Base-by-base conservation (phyloP, 805 yeast species). In the Clavispora santaluciae region DNA sequence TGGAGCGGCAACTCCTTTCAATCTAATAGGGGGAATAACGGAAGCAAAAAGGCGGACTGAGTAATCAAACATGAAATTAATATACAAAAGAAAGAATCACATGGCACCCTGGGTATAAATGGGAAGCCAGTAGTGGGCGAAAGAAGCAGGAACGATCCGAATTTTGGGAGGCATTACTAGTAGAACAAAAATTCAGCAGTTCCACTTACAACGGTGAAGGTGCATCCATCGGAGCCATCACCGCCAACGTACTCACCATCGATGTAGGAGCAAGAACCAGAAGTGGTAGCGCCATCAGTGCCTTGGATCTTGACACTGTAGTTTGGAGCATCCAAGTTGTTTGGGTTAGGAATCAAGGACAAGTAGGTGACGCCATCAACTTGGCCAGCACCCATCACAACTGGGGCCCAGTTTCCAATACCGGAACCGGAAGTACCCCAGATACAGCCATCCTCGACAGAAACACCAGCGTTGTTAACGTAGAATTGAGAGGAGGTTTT, bases 401-500 rank as follows among this genome's bases (percentile, higher is more conserved):
- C 72, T 51, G 88, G 88, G 39, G 88, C 86, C 86, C 87, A 83
- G 77, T 83, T 83, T 65, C 89, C 88, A 48, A 78, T 71, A 45
- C 75, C 78, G 29, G 78, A 64, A 39, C 79, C 77, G 9, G 70
- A 49, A 26, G 68, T 56, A 57, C 87, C 85, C 89, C 89, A 83
- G 51, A 79, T 60, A 70, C 89, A 83, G 41, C 88, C 88, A 43
- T 80, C 81, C 57, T 73, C 72, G 56, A 66, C 71, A 50, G 81
- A 70, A 36, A 82, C 83, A 68, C 89, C 89, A 30, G 87, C 87
- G 59, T 82, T 79, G 81, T 91, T 91, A 50, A 91, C 97, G 70
- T 91, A 91, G 79, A 87, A 93, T 75, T 91, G 99, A 48, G 96
- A 83, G 42, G 97, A 88, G 33, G 99, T 91, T 54, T 72, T 66